These are phyloP conservation scores for Eimeria praecox DNA, from an alignment of 169 alveolate species.

Conservation along the genomic window DNA sequence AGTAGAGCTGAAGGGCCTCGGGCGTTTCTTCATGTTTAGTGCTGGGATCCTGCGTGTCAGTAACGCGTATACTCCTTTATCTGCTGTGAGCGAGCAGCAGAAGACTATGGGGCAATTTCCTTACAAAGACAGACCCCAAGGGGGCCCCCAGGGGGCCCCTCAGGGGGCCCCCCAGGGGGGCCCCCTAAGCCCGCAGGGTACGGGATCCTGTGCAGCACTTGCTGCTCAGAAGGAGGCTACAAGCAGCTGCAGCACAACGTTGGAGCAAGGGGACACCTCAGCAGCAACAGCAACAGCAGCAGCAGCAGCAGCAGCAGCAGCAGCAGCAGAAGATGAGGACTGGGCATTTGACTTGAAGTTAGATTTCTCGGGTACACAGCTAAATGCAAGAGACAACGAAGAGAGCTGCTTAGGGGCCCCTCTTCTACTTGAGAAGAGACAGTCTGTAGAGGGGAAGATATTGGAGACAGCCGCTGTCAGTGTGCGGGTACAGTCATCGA, in stretches of 20 bases:
- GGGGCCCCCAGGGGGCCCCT: neutral
- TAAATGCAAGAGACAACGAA: constrained; percentile 23
- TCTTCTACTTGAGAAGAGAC: neutral
- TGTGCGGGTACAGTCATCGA: constrained; percentile 51
- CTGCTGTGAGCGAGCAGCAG: neutral
- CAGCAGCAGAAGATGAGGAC: neutral
- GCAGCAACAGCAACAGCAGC: constrained; percentile 15
- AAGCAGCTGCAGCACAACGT: neutral
- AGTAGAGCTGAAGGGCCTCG: constrained; percentile 85
- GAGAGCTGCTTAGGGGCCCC: neutral
- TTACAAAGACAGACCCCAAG: neutral
- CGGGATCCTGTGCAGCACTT: neutral
- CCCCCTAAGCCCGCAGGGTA: neutral
- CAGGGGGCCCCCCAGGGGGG: neutral
- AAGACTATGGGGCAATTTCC: neutral
- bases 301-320: neutral
- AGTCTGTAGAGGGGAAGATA: constrained; percentile 17
- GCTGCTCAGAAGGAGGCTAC: constrained; percentile 37
- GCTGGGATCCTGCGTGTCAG: constrained; percentile 85
- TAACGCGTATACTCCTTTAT: constrained; percentile 81
- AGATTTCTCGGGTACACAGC: constrained; percentile 57
- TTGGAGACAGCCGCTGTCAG: constrained; percentile 13
- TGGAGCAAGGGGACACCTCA: neutral
- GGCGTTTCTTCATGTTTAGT: constrained; percentile 84
- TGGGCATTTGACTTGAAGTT: constrained; percentile 30